A percentile compares a stretch with the other conserved stretches of the same genome.
These are phyloP conservation scores for Funneliformis mosseae DNA, from an alignment of 192 early-diverging fungal genomes.

Conservation along the genomic window DNA sequence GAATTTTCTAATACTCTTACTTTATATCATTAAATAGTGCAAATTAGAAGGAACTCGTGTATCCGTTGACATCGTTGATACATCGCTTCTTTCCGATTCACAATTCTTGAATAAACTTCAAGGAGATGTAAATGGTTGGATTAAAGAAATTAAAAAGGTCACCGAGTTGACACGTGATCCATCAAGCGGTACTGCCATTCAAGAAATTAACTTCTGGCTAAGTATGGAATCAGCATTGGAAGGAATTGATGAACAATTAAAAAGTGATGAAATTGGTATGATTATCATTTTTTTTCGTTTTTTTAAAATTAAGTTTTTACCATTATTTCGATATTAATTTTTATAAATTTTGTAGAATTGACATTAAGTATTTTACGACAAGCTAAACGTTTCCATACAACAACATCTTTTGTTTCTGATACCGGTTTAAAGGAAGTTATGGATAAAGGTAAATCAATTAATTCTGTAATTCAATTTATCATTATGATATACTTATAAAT, in stretches of 20 bases:
- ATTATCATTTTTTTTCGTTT: neutral
- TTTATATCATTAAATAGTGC: conserved; percentile 45
- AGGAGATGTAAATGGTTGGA: conserved; percentile 96
- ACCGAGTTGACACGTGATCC: conserved; percentile 87
- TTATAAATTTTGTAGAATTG: conserved; percentile 55
- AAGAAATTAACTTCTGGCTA: conserved; percentile 99
- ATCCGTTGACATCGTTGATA: conserved; percentile 74
- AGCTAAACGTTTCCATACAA: conserved; percentile 98
- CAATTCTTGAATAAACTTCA: conserved; percentile 93
- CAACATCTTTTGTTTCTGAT: conserved; percentile 95
- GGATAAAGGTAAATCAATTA: conserved; percentile 62
- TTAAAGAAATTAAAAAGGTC: conserved; percentile 99
- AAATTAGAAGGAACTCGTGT: conserved; percentile 64
- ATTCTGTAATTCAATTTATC: neutral
- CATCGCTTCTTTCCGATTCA: conserved; percentile 75
- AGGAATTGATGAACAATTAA: conserved; percentile 93
- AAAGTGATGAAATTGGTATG: conserved; percentile 80
- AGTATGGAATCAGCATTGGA: conserved; percentile 94
- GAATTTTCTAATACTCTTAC: neutral
- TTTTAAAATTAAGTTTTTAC: neutral
- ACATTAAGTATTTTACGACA: conserved; percentile 93
- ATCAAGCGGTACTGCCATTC: conserved; percentile 85
- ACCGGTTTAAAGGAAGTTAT: conserved; percentile 95
- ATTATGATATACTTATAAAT: neutral
- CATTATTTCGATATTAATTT: neutral